Conservation (phyloP, 352 stramenopile species). For the Phytophthora cajani region DNA sequence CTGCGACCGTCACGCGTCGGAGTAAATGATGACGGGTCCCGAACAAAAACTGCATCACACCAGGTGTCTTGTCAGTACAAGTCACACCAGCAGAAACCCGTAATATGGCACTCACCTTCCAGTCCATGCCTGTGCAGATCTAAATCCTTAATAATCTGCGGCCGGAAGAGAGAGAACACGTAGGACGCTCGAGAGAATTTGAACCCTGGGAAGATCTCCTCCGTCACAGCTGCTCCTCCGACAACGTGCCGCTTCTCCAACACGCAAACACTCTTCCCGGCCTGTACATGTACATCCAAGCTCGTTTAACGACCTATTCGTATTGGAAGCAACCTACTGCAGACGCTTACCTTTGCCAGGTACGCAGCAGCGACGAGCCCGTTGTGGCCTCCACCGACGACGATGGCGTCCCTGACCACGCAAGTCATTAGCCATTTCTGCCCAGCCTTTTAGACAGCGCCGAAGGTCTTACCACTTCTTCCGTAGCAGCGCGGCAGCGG, state of each 20-base stretch:
- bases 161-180: slow-evolving; percentile 90
- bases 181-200: slow-evolving; percentile 93
- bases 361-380: slow-evolving; percentile 90
- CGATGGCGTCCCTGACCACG: slow-evolving; percentile 78
- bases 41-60: slow-evolving; percentile 62
- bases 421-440: slow-evolving; percentile 2
- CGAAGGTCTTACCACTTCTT: slow-evolving; percentile 46
- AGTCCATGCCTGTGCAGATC: slow-evolving; percentile 83
- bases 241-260: slow-evolving; percentile 90
- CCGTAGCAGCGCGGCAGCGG: slow-evolving; percentile 32
- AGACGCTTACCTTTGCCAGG: slow-evolving; percentile 70
- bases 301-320: background rate
- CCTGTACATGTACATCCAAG: slow-evolving; percentile 29
- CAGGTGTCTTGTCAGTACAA: background rate
- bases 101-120: slow-evolving; percentile 43
- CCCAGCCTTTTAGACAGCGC: background rate
- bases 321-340: background rate
- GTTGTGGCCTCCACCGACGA: slow-evolving; percentile 91
- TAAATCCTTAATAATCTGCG: slow-evolving; percentile 90
- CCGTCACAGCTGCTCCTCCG: slow-evolving; percentile 88
- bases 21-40: slow-evolving; percentile 90
- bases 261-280: slow-evolving; percentile 87
- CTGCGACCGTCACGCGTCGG: slow-evolving; percentile 78
- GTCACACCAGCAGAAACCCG: background rate
- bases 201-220: slow-evolving; percentile 92